Conservation (phyloP, 2,329 filamentous ascomycete species). For the Fusarium haematococcum region DNA sequence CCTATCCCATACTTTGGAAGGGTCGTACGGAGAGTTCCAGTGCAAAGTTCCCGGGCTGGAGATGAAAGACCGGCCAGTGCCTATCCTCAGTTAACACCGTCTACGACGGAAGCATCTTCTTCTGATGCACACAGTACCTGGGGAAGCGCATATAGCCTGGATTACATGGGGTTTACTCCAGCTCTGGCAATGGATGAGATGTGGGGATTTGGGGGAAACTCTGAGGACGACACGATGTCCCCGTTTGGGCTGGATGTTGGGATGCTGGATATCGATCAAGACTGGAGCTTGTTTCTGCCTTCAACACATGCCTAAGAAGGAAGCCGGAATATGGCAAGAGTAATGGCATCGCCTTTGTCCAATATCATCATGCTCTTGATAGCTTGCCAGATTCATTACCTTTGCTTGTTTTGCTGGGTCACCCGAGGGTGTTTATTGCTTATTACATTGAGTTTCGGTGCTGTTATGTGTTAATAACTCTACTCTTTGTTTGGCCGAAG, state of each 20-base stretch:
- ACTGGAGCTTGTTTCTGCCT: background rate
- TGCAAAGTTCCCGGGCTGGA: background rate
- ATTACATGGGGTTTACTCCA: background rate
- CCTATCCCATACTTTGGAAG: background rate
- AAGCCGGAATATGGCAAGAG: no score
- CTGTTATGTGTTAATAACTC: background rate
- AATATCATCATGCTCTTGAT: no score
- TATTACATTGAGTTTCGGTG: background rate
- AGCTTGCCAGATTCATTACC: no score
- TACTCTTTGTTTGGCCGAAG: background rate
- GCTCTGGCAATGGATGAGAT: background rate
- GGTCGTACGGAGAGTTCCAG: background rate
- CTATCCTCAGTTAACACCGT: background rate
- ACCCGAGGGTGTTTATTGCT: background rate
- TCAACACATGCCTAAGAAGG: background rate
- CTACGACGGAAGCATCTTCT: background rate
- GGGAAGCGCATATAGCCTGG: background rate
- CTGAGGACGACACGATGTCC: background rate
- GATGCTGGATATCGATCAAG: background rate
- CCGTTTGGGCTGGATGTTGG: background rate
- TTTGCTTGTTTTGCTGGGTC: background rate
- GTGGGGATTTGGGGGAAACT: background rate
- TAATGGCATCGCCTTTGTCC: no score
- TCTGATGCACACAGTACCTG: background rate
- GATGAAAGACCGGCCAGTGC: background rate